phyloP scores from a whole-genome alignment of 257 asterid species.

The Ballota nigra region DNA sequence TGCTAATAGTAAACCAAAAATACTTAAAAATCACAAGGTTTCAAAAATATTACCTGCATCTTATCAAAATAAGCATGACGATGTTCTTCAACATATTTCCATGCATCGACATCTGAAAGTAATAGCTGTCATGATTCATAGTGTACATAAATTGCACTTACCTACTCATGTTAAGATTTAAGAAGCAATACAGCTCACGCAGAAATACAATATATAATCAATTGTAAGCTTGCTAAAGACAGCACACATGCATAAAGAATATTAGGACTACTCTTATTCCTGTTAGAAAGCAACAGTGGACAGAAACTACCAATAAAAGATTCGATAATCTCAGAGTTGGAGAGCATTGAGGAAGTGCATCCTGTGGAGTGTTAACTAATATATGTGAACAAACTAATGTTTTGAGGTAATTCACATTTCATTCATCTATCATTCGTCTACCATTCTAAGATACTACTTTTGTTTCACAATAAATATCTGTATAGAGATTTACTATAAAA shows the following conservation, averaged over 20 bases:
- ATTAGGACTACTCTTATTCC: not conserved
- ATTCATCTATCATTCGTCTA: not conserved
- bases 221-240: not conserved
- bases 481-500: too few species aligned
- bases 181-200: conserved; percentile 6
- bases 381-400: not conserved
- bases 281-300: not conserved
- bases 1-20: not conserved
- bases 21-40: not conserved
- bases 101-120: conserved; percentile 79
- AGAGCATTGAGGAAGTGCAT: not conserved
- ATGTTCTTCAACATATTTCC: conserved; percentile 80
- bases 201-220: not conserved
- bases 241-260: not conserved
- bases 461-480: too few species aligned
- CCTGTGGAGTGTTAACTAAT: not conserved
- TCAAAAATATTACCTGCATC: conserved; percentile 74
- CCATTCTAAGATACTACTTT: not conserved
- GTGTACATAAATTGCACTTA: conserved; percentile 8
- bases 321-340: not conserved
- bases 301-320: not conserved
- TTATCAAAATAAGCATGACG: conserved; percentile 92
- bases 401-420: not conserved
- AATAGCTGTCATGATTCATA: conserved; percentile 30
- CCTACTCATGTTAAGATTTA: not conserved